Conservation (phyloP, 441 rosid species). For the Jatropha podagrica region DNA sequence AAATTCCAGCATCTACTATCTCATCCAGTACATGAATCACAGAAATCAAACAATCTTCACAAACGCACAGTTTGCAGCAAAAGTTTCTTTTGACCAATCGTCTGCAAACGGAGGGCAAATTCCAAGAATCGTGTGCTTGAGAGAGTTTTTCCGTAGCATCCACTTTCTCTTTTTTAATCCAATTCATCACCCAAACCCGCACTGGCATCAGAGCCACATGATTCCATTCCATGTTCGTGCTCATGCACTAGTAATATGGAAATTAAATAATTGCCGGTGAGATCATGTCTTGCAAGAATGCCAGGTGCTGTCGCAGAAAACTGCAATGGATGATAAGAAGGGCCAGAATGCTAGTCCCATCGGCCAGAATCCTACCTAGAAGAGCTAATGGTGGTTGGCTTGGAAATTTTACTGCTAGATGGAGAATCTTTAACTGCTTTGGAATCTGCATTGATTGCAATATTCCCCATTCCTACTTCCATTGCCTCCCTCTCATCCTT, state of each 20-base stretch:
- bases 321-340: not conserved
- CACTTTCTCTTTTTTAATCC: constrained; percentile 1
- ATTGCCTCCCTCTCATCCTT: constrained; percentile 62
- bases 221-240: constrained; percentile 8
- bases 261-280: constrained; percentile 4
- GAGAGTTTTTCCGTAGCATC: not conserved
- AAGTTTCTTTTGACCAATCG: not conserved
- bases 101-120: not conserved
- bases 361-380: constrained; percentile 23
- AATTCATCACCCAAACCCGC: constrained; percentile 1
- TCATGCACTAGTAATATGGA: not conserved
- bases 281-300: not conserved
- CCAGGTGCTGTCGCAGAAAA: constrained; percentile 12
- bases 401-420: constrained; percentile 28
- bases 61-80: not conserved
- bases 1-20: constrained; percentile 10
- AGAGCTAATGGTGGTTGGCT: constrained; percentile 19
- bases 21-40: constrained; percentile 17
- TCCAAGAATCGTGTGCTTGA: not conserved
- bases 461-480: constrained; percentile 58
- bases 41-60: constrained; percentile 19
- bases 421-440: constrained; percentile 37
- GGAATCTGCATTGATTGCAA: constrained; percentile 46
- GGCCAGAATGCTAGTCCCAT: not conserved
- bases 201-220: not conserved